These are phyloP conservation scores for Thermochaetoides dissita DNA, from an alignment of 2,329 filamentous ascomycete genomes.

Conservation along the genomic window DNA sequence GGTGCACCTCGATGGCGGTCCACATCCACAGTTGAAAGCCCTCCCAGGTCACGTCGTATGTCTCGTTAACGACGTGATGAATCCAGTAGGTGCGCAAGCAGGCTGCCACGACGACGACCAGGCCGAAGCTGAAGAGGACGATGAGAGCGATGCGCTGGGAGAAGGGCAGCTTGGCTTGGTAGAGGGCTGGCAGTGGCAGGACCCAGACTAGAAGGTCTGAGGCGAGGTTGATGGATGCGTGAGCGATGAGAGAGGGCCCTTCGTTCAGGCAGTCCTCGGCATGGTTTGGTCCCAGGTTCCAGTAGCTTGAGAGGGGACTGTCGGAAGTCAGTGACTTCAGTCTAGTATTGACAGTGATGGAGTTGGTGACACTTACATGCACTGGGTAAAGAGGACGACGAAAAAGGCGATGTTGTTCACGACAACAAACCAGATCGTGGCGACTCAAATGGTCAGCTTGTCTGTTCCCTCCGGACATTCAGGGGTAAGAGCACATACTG, in stretches of 20 bases:
- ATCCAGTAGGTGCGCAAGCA: slow-evolving; percentile 25
- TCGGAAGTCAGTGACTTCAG: neutral
- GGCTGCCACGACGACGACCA: slow-evolving; percentile 24
- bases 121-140: slow-evolving; percentile 24
- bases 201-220: slow-evolving; percentile 25
- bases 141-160: slow-evolving; percentile 23
- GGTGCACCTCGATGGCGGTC: slow-evolving; percentile 27
- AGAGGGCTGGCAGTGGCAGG: slow-evolving; percentile 24
- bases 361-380: slow-evolving; percentile 12
- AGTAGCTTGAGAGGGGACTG: slow-evolving; percentile 18
- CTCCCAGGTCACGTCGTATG: slow-evolving; percentile 28
- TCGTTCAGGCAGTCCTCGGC: slow-evolving; percentile 19
- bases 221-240: slow-evolving; percentile 21
- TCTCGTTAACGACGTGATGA: slow-evolving; percentile 21
- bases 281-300: slow-evolving; percentile 12
- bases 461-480: neutral
- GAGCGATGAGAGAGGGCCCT: slow-evolving; percentile 16
- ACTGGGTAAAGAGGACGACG: slow-evolving; percentile 24
- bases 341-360: neutral
- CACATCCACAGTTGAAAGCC: slow-evolving; percentile 28
- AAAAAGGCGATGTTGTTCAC: slow-evolving; percentile 21
- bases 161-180: slow-evolving; percentile 19
- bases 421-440: slow-evolving; percentile 17
- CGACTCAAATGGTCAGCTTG: slow-evolving; percentile 2
- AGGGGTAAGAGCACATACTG: slow-evolving; percentile 1